phyloP scores from a whole-genome alignment of 352 stramenopile species.

The Globisporangium emineosum region DNA sequence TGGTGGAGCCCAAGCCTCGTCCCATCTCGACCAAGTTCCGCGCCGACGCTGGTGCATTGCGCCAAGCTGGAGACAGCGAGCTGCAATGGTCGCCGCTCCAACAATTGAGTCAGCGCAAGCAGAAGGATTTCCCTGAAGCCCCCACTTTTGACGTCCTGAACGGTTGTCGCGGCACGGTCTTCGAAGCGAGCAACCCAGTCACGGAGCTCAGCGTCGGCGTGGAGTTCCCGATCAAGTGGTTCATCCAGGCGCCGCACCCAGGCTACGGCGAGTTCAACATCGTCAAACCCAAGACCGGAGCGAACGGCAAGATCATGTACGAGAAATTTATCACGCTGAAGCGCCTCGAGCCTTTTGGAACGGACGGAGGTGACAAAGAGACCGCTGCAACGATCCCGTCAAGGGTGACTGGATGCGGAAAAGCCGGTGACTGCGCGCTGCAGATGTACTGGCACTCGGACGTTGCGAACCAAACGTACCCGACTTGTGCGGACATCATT shows the following conservation, averaged over 20 bases:
- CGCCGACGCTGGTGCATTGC: conserved; percentile 37
- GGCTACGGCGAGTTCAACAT: conserved; percentile 54
- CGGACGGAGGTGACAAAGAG: conserved; percentile 24
- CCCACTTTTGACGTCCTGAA: conserved; percentile 60
- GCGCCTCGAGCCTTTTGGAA: conserved; percentile 40
- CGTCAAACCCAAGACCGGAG: conserved; percentile 45
- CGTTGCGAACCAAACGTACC: conserved; percentile 56
- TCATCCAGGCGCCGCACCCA: conserved; percentile 55
- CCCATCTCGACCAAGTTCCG: conserved; percentile 33
- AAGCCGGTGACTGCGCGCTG: conserved; percentile 40
- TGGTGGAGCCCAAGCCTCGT: conserved; percentile 20
- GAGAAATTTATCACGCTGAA: conserved; percentile 30
- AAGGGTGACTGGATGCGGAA: conserved; percentile 39
- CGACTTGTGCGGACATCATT: conserved; percentile 31
- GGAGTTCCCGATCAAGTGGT: conserved; percentile 44
- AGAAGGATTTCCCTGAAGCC: conserved; percentile 34
- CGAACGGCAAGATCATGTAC: conserved; percentile 45
- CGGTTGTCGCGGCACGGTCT: conserved; percentile 51
- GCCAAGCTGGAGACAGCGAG: conserved; percentile 43
- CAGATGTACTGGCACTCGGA: conserved; percentile 69
- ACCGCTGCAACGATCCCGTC: conserved; percentile 36
- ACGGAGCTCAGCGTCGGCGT: conserved; percentile 33
- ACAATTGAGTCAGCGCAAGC: conserved; percentile 44
- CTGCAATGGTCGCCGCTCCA: conserved; percentile 47
- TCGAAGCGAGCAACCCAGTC: conserved; percentile 40